Conservation (phyloP, 1,284 basidiomycete genomes). For the Ustilago cynodontis region DNA sequence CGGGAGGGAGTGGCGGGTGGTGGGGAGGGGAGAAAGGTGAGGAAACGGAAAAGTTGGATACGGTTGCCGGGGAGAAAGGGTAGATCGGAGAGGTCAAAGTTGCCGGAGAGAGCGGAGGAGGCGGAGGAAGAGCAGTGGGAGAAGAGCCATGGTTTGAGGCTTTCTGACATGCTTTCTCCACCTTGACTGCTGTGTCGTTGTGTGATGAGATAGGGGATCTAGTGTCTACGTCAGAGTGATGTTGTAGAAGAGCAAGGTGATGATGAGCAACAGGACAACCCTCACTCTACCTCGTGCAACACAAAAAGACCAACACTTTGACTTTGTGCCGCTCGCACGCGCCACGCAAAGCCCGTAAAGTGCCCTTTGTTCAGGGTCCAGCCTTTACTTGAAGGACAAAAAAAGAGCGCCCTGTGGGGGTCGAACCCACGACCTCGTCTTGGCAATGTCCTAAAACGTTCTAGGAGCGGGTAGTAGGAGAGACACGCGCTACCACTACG, state of each 20-base stretch:
- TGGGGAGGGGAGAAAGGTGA: conserved; percentile 26
- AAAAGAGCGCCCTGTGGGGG: conserved; percentile 48
- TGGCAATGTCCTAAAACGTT: conserved; percentile 6
- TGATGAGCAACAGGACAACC: not conserved
- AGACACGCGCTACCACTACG: conserved; percentile 55
- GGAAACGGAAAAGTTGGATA: conserved; percentile 38
- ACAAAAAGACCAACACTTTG: conserved; percentile 11
- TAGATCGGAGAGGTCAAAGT: conserved; percentile 32
- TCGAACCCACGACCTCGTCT: conserved; percentile 56
- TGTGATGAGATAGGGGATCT: too few relatives aligned
- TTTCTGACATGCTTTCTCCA: conserved; percentile 41
- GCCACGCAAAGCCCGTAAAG: conserved; percentile 6
- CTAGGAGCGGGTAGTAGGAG: conserved; percentile 23
- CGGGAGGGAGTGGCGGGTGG: not conserved
- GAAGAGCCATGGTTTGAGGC: conserved; percentile 40
- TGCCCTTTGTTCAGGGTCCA: conserved; percentile 18
- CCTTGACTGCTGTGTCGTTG: too few relatives aligned
- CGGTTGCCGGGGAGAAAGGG: conserved; percentile 37
- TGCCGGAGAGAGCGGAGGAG: not conserved
- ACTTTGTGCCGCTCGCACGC: not conserved
- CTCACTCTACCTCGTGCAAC: not conserved
- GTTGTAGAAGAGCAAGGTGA: not conserved
- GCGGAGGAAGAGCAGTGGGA: conserved; percentile 12
- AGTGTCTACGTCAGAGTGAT: not conserved
- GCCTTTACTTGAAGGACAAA: not conserved